Evolutionary conservation across 805 yeast genomes (phyloP), one percentile per base, ranked within the genome.

Genomic region (Vanderwaltozyma polyspora): DNA sequence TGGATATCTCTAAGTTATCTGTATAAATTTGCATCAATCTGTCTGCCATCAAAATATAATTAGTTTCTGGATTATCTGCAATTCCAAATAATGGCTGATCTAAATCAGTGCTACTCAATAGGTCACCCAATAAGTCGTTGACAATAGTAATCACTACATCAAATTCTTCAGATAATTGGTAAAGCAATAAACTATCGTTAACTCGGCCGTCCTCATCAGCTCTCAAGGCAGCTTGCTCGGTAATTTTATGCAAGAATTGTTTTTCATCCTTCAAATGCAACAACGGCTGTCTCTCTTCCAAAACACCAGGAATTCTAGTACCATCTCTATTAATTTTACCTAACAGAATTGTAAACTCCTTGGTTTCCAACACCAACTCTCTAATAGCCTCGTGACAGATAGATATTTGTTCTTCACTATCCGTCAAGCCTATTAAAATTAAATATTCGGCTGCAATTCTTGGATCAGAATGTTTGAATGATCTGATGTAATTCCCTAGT

Each of bases 121-220:
- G 67, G 52, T 87, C 94, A 23, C 95, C 85, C 25, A 91, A 62
- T 21, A 84, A 60, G 46, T 75, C 70, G 60, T 83, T 86, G 43
- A 86, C 73, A 39, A 85, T 69, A 2, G 70, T 57, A 7, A 89
- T 70, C 11, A 85, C 96, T 21, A 80, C 76, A 51, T 81, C 80
- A 55, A 80, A 80, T 45, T 87, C 94, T 58, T 83, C 93, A 31
- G 94, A 75, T 43, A 89, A 69, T 59, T 87, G 95, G 54, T 83
- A 89, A 35, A 91, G 67, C 37, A 83, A 64, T 40, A 91, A 70
- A 14, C 95, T 83, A 51, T 91, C 97, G 41, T 79, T 74, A 11
- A 75, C 68, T 50, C 94, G 70, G 6, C 96, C 96, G 49, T 87
- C 97, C 45, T 84, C 91, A 48, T 83, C 91, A 12, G 95, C 94